Conservation (phyloP, 2,329 filamentous ascomycete species). For the Diplocarpon mali region DNA sequence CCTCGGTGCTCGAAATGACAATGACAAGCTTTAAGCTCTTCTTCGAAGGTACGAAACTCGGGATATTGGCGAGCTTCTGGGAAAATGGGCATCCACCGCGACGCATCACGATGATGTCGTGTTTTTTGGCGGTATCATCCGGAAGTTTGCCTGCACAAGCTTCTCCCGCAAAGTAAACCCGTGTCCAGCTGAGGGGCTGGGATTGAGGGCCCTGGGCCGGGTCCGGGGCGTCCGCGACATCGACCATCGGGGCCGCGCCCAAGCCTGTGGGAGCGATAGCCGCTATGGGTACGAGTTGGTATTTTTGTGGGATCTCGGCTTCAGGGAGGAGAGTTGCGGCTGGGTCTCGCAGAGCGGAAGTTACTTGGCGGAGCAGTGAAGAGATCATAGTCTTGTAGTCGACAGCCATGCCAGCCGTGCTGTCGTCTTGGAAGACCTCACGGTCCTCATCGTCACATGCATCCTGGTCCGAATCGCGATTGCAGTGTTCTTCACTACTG, state of each 20-base stretch:
- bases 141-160: slow-evolving; percentile 49
- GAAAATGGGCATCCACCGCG: slow-evolving; percentile 79
- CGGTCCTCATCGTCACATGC: slow-evolving; percentile 9
- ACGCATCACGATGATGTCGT: slow-evolving; percentile 73
- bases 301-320: slow-evolving; percentile 24
- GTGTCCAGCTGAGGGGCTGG: slow-evolving; percentile 52
- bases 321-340: slow-evolving; percentile 30
- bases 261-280: slow-evolving; percentile 39
- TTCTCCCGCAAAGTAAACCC: slow-evolving; percentile 59
- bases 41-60: slow-evolving; percentile 53
- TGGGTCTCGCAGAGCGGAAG: slow-evolving; percentile 37
- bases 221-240: slow-evolving; percentile 34
- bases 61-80: slow-evolving; percentile 76
- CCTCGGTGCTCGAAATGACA: slow-evolving; percentile 49
- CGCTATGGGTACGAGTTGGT: slow-evolving; percentile 29
- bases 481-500: slow-evolving; percentile 15
- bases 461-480: slow-evolving; percentile 12
- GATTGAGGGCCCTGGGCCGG: slow-evolving; percentile 26
- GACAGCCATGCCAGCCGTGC: slow-evolving; percentile 17
- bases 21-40: slow-evolving; percentile 68
- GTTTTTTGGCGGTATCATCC: slow-evolving; percentile 35
- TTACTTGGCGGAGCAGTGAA: slow-evolving; percentile 38
- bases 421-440: slow-evolving; percentile 13
- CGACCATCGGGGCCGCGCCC: slow-evolving; percentile 60
- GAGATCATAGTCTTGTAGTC: slow-evolving; percentile 31